These are phyloP conservation scores for Carex parvula DNA, from an alignment of 176 grass and related monocot species.

Conservation along the genomic window DNA sequence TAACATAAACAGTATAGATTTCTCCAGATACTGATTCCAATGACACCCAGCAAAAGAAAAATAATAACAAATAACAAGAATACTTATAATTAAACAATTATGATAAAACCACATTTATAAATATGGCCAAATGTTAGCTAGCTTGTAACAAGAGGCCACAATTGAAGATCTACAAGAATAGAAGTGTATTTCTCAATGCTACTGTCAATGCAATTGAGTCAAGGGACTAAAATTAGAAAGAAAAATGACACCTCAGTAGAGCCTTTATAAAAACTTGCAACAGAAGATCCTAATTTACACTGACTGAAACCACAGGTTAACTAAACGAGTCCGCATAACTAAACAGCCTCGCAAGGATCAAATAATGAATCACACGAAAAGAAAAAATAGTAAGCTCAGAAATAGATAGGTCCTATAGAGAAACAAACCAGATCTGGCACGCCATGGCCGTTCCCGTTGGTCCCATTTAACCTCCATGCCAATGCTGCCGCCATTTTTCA, in stretches of 20 bases:
- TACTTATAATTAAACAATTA: background rate
- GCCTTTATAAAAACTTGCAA: background rate
- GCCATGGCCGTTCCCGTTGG: constrained; percentile 58
- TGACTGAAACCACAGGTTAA: constrained; percentile 11
- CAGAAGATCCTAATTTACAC: constrained; percentile 1
- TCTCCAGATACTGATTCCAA: background rate
- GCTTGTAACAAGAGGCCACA: background rate
- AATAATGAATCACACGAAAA: background rate
- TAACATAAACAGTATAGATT: background rate
- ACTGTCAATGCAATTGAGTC: background rate
- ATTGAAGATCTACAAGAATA: background rate
- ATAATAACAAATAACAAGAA: background rate
- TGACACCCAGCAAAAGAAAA: background rate
- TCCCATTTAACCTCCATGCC: constrained; percentile 78
- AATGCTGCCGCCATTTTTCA: constrained; percentile 68
- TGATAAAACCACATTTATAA: background rate
- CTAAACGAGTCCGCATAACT: background rate
- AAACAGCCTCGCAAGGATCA: constrained; percentile 8
- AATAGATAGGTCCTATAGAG: background rate
- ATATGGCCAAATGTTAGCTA: background rate
- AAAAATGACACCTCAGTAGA: background rate
- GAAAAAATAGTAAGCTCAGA: constrained; percentile 15
- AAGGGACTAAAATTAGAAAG: background rate
- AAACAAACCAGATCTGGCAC: constrained; percentile 78
- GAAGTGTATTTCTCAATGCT: background rate